A percentile compares a stretch with the other conserved stretches of the same genome.
Evolutionary conservation across 371 early-diverging fungal species (phyloP).

Genomic region (Haplosporangium sp.): DNA sequence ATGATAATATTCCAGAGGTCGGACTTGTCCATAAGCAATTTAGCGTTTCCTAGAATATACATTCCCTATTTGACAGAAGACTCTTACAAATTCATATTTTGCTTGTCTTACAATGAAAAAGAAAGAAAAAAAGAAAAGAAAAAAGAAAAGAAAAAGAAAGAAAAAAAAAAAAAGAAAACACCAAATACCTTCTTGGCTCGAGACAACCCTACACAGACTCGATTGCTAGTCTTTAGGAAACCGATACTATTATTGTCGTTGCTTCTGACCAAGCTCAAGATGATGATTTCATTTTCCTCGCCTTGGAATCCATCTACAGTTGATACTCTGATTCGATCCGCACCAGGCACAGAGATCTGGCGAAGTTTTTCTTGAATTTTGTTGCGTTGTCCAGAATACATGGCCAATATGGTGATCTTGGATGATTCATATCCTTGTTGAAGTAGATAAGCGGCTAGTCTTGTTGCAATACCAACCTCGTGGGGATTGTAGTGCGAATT

Average conservation of each 20-base stretch:
- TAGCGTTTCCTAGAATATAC: constrained; percentile 79
- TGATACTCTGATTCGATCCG: constrained; percentile 64
- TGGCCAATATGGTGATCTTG: constrained; percentile 70
- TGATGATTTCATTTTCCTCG: constrained; percentile 80
- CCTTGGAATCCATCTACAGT: constrained; percentile 90
- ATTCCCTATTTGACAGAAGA: constrained; percentile 62
- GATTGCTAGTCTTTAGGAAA: constrained; percentile 79
- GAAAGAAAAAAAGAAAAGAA: no score
- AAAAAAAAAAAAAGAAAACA: no score
- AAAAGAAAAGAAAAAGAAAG: background rate
- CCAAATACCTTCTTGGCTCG: constrained; percentile 65
- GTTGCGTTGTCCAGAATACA: constrained; percentile 71
- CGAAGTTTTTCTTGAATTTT: constrained; percentile 58
- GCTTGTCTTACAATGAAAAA: background rate
- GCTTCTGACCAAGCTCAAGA: constrained; percentile 77
- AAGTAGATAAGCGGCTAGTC: constrained; percentile 66
- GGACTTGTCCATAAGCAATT: constrained; percentile 64
- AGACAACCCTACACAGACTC: constrained; percentile 83
- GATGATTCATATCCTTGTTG: constrained; percentile 59
- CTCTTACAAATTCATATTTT: background rate
- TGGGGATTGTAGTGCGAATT: constrained; percentile 71
- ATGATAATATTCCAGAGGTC: constrained; percentile 70
- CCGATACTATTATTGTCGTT: constrained; percentile 73
- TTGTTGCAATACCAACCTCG: constrained; percentile 69
- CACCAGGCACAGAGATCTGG: constrained; percentile 42